Conservation (phyloP, 2,329 filamentous ascomycete species). For the Macrophomina tecta region DNA sequence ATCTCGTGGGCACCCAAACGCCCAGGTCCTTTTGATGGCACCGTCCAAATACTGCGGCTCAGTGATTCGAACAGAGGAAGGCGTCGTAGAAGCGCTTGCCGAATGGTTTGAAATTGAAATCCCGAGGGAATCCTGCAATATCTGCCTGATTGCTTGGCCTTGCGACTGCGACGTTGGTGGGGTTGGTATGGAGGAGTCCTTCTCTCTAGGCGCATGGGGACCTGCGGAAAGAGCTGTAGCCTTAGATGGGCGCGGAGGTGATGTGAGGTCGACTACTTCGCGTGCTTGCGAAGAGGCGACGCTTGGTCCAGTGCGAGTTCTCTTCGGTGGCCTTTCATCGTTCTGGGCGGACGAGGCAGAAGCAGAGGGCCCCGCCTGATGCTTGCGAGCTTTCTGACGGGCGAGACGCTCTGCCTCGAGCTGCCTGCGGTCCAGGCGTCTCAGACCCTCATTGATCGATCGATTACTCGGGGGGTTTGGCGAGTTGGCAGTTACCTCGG, state of each 20-base stretch:
- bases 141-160: background rate
- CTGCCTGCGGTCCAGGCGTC: slow-evolving; percentile 70
- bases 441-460: slow-evolving; percentile 38
- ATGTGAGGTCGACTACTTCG: background rate
- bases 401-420: slow-evolving; percentile 87
- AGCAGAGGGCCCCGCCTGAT: slow-evolving; percentile 46
- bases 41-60: slow-evolving; percentile 62
- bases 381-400: slow-evolving; percentile 67
- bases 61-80: background rate
- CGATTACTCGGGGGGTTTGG: slow-evolving; percentile 7
- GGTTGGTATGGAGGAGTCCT: background rate
- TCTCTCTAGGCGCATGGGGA: background rate
- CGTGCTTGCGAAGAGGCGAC: background rate
- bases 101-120: background rate
- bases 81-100: too few relatives aligned
- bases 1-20: slow-evolving; percentile 64
- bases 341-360: background rate
- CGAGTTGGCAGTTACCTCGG: slow-evolving; percentile 12
- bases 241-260: slow-evolving; percentile 8
- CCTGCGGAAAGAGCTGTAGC: background rate
- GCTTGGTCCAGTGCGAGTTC: background rate
- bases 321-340: background rate
- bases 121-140: background rate
- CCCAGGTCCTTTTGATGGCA: slow-evolving; percentile 82
- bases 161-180: background rate